phyloP scores from a whole-genome alignment of 2,329 filamentous ascomycete species.

The Parascedosporium putredinis region DNA sequence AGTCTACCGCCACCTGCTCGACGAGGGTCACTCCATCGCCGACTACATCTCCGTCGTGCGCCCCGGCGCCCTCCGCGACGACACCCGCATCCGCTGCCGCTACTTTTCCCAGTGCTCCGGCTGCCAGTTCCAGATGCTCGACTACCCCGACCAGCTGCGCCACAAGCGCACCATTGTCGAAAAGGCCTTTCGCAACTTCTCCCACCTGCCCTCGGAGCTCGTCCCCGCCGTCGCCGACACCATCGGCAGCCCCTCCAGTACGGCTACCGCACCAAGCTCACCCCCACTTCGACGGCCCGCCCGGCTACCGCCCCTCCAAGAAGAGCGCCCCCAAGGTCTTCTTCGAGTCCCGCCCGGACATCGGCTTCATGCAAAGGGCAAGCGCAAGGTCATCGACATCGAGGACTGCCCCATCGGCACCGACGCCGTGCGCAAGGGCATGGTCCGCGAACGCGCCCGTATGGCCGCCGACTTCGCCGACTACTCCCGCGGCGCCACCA shows the following conservation, averaged over 20 bases:
- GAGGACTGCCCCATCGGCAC: slow-evolving; percentile 97
- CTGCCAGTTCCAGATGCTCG: slow-evolving; percentile 96
- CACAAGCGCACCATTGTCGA: slow-evolving; percentile 82
- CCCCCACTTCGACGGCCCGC: slow-evolving; percentile 88
- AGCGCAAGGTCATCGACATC: slow-evolving; percentile 73
- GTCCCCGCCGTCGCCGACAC: slow-evolving; percentile 73
- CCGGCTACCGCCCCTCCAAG: slow-evolving; percentile 36
- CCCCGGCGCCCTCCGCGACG: slow-evolving; percentile 66
- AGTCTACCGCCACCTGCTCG: slow-evolving; percentile 59
- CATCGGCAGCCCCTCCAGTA: slow-evolving; percentile 86
- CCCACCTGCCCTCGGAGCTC: slow-evolving; percentile 62
- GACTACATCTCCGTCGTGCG: slow-evolving; percentile 72
- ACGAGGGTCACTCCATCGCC: slow-evolving; percentile 61
- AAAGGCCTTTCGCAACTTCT: slow-evolving; percentile 88
- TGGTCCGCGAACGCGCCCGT: slow-evolving; percentile 67
- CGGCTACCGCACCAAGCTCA: slow-evolving; percentile 91
- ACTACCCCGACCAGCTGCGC: slow-evolving; percentile 73
- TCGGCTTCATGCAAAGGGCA: slow-evolving; percentile 85
- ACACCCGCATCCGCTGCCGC: slow-evolving; percentile 64
- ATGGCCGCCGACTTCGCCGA: slow-evolving; percentile 59
- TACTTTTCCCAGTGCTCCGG: slow-evolving; percentile 86
- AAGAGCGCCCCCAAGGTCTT: slow-evolving; percentile 33
- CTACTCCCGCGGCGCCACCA: slow-evolving; percentile 75
- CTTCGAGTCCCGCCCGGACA: slow-evolving; percentile 59
- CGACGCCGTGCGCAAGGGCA: slow-evolving; percentile 67